Conservation (phyloP, 441 rosid genomes). For the Populus hybrid region DNA sequence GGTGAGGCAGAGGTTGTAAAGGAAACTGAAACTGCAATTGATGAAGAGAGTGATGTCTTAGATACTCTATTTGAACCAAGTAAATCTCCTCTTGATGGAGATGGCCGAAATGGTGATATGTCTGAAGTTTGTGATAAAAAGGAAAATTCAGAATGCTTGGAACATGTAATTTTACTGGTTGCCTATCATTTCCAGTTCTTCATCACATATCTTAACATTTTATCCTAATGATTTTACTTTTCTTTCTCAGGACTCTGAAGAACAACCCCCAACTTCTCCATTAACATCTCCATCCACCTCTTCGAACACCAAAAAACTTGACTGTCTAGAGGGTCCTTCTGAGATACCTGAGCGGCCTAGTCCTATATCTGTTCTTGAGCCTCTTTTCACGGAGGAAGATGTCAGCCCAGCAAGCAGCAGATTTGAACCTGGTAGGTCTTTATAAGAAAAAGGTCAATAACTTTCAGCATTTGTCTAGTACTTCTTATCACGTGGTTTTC, state of each 20-base stretch:
- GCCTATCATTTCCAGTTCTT: conserved; percentile 1
- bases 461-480: conserved; percentile 1
- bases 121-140: conserved; percentile 34
- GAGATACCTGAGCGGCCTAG: conserved; percentile 65
- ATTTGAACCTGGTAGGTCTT: conserved; percentile 52
- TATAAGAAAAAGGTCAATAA: background rate
- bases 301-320: conserved; percentile 36
- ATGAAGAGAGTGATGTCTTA: conserved; percentile 30
- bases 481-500: background rate
- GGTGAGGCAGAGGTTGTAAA: conserved; percentile 32
- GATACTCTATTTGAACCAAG: conserved; percentile 32
- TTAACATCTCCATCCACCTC: conserved; percentile 51
- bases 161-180: conserved; percentile 19
- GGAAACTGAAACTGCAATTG: conserved; percentile 23
- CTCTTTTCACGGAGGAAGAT: conserved; percentile 68
- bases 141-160: conserved; percentile 21
- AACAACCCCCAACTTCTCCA: conserved; percentile 40
- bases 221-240: conserved; percentile 5
- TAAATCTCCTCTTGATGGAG: conserved; percentile 23
- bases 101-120: conserved; percentile 27
- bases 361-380: conserved; percentile 93
- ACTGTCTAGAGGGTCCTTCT: conserved; percentile 37
- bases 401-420: conserved; percentile 57
- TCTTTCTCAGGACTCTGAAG: conserved; percentile 47
- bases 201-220: background rate